phyloP scores from a whole-genome alignment of 2,329 filamentous ascomycete genomes.

The Exophiala sp. region DNA sequence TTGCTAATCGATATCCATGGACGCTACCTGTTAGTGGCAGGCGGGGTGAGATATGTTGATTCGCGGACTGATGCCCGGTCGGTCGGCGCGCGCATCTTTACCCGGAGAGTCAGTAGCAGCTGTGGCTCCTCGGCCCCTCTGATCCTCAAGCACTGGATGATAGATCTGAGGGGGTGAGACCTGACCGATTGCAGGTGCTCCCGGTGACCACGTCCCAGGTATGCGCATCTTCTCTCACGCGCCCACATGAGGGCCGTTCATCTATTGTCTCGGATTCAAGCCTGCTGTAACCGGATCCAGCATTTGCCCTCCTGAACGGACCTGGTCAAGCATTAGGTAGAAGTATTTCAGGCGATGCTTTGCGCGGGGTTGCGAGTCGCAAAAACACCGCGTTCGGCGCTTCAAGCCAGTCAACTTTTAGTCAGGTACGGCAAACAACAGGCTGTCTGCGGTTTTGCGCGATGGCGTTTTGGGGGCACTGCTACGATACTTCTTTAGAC shows the following conservation, averaged over 20 bases:
- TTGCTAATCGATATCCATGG: neutral
- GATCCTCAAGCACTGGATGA: neutral
- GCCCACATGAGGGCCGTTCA: constrained; percentile 1
- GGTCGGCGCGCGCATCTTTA: constrained; percentile 8
- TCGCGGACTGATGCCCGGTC: neutral
- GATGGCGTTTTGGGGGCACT: neutral
- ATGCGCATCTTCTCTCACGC: neutral
- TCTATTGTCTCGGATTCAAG: neutral
- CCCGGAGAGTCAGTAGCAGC: constrained; percentile 3
- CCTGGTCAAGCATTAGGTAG: constrained; percentile 1
- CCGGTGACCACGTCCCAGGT: neutral
- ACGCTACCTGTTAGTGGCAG: neutral
- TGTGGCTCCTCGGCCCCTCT: neutral
- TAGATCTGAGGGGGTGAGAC: neutral
- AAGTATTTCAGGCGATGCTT: no score
- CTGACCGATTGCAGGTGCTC: neutral
- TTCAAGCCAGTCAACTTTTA: constrained; percentile 18
- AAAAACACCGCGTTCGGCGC: neutral
- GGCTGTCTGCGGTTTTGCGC: constrained; percentile 1
- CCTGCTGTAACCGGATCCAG: neutral
- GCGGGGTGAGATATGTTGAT: neutral
- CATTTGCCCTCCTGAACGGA: neutral
- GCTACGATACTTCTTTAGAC: neutral
- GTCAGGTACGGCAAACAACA: constrained; percentile 24
- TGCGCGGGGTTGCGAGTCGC: neutral